phyloP scores from a whole-genome alignment of 768 basidiomycete genomes.

The Suillus sp. region DNA sequence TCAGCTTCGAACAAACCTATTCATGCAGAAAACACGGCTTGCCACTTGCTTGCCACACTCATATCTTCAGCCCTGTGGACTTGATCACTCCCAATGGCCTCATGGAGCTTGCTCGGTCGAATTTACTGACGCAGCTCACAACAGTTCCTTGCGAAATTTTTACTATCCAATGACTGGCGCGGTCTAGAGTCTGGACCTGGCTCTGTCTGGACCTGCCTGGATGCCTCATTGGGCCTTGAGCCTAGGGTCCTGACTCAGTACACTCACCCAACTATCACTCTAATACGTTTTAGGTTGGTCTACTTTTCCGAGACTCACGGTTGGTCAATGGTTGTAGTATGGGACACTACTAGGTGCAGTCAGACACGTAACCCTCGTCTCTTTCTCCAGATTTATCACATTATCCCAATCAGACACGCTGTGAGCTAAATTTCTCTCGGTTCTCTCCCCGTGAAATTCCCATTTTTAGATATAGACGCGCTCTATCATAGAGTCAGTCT shows the following conservation, averaged over 20 bases:
- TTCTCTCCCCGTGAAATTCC: conserved; percentile 8
- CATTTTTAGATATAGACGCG: neutral
- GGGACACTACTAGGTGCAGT: neutral
- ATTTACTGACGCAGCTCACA: neutral
- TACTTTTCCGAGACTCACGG: neutral
- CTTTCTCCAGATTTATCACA: conserved; percentile 14
- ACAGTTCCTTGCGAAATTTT: neutral
- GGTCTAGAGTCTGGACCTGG: conserved; percentile 1
- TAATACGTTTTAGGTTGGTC: neutral
- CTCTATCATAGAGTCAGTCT: conserved; percentile 10
- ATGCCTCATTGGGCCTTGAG: neutral
- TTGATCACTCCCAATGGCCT: neutral
- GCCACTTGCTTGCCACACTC: no score
- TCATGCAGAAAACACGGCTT: neutral
- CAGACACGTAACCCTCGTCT: conserved; percentile 21
- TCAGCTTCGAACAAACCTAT: neutral
- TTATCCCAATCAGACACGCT: neutral
- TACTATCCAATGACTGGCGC: neutral
- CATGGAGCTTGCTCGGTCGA: neutral
- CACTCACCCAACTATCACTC: neutral
- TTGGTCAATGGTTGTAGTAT: neutral
- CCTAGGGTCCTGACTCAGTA: neutral
- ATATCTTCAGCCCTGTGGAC: neutral
- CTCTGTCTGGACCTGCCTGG: neutral
- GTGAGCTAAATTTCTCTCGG: conserved; percentile 7